These are phyloP conservation scores for Penicillium turbatum DNA, from an alignment of 495 filamentous ascomycete genomes.

Conservation along the genomic window DNA sequence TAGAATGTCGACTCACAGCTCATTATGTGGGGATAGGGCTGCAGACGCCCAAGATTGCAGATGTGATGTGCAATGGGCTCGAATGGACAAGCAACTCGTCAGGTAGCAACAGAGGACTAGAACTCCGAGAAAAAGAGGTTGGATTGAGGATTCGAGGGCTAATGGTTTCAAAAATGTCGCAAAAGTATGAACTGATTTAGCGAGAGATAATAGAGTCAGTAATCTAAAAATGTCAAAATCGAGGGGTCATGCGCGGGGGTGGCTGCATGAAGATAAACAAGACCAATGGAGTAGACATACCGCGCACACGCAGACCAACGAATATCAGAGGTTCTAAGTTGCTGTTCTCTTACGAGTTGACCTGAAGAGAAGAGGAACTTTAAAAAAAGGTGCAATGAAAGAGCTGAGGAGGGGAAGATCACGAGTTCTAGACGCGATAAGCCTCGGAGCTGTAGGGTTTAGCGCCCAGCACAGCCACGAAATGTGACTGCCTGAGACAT, in stretches of 20 bases:
- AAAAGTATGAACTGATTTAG: not conserved
- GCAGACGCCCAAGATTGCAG: constrained; percentile 9
- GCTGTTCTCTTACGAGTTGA: not conserved
- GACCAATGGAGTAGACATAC: not conserved
- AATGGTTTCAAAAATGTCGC: not conserved
- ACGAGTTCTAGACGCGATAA: constrained; percentile 8
- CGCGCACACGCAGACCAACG: not conserved
- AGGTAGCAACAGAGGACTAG: constrained; percentile 12
- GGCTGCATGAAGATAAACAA: constrained; percentile 4
- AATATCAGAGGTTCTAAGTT: not conserved
- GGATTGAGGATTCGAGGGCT: not conserved
- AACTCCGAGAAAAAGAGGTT: constrained; percentile 13
- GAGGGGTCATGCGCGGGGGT: constrained; percentile 12
- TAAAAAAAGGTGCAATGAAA: not conserved
- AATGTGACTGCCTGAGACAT: not conserved
- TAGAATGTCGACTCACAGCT: constrained; percentile 28
- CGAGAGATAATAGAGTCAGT: not conserved
- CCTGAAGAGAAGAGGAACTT: not conserved
- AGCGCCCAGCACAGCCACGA: constrained; percentile 6
- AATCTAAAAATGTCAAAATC: constrained; percentile 3
- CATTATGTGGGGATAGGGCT: constrained; percentile 28
- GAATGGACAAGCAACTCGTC: constrained; percentile 11
- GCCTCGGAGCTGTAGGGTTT: constrained; percentile 4
- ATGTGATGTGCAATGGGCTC: constrained; percentile 11
- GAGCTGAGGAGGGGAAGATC: not conserved